phyloP scores from a whole-genome alignment of 108 stramenopile species.

The Licmophora abbreviata region DNA sequence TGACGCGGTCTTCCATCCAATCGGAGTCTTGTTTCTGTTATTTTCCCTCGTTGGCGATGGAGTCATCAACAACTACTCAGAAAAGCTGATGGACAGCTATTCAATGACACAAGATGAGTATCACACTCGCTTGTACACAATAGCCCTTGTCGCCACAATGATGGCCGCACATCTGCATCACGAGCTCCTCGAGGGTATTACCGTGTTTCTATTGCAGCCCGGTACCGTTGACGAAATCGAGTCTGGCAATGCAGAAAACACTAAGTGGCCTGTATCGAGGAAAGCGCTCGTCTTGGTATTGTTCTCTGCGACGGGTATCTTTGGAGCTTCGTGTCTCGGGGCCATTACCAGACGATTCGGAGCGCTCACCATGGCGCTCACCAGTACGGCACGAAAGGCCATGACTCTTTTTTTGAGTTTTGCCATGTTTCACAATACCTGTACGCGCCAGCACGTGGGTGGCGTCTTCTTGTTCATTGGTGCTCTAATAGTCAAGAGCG shows the following conservation, averaged over 20 bases:
- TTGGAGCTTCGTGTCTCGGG: constrained; percentile 14
- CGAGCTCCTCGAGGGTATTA: constrained; percentile 8
- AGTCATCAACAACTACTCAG: constrained; percentile 14
- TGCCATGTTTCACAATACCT: constrained; percentile 10
- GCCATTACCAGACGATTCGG: constrained; percentile 27
- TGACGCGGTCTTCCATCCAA: constrained; percentile 9
- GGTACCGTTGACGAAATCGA: constrained; percentile 11
- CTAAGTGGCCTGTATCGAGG: background rate
- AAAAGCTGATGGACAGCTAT: constrained; percentile 8
- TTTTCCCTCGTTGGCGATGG: constrained; percentile 17
- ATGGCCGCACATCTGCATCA: background rate
- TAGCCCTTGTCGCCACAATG: constrained; percentile 5
- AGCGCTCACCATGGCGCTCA: constrained; percentile 16
- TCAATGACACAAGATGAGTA: constrained; percentile 19
- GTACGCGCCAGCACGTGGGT: constrained; percentile 7
- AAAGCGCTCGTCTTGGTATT: constrained; percentile 6
- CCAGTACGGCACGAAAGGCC: constrained; percentile 19
- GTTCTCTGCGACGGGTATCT: constrained; percentile 10
- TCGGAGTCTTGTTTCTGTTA: constrained; percentile 6
- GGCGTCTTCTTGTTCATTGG: constrained; percentile 11
- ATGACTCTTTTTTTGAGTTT: constrained; percentile 21
- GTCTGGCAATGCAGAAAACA: background rate
- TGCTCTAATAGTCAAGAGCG: constrained; percentile 13
- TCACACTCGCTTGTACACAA: constrained; percentile 1
- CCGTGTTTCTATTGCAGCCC: background rate